phyloP scores from a whole-genome alignment of 2,329 filamentous ascomycete species.

The Escovopsis sp. region DNA sequence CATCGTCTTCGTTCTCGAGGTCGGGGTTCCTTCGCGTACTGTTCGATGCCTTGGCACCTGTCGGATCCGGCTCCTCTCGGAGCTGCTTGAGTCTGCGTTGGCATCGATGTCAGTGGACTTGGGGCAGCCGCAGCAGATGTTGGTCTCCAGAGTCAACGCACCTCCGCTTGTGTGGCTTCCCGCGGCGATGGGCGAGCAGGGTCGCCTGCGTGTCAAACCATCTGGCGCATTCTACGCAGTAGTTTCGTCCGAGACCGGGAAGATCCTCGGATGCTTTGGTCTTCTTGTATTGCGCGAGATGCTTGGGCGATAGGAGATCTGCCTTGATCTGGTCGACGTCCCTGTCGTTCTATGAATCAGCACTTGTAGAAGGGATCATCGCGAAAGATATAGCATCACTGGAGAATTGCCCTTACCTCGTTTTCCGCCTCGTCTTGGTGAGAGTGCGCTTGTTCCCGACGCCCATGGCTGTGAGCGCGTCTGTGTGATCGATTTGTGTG shows the following conservation, averaged over 20 bases:
- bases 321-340: constrained; percentile 86
- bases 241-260: constrained; percentile 70
- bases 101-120: constrained; percentile 6
- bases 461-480: constrained; percentile 39
- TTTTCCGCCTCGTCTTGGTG: constrained; percentile 53
- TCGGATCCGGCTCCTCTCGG: constrained; percentile 72
- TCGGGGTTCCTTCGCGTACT: constrained; percentile 48
- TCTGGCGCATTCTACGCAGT: constrained; percentile 88
- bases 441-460: constrained; percentile 50
- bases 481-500: no score
- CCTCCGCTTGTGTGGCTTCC: constrained; percentile 90
- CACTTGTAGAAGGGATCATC: no score
- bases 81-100: constrained; percentile 59
- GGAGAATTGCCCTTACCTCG: constrained; percentile 1
- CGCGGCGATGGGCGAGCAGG: constrained; percentile 59
- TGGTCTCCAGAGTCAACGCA: constrained; percentile 1
- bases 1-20: constrained; percentile 11
- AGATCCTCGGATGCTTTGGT: constrained; percentile 74
- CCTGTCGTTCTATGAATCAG: constrained; percentile 28
- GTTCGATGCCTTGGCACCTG: constrained; percentile 67
- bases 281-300: constrained; percentile 65
- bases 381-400: not conserved
- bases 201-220: constrained; percentile 84
- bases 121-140: not conserved
- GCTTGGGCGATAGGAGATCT: constrained; percentile 64